These are phyloP conservation scores for Geotrichum reessii DNA, from an alignment of 1,139 yeast species.

Conservation along the genomic window DNA sequence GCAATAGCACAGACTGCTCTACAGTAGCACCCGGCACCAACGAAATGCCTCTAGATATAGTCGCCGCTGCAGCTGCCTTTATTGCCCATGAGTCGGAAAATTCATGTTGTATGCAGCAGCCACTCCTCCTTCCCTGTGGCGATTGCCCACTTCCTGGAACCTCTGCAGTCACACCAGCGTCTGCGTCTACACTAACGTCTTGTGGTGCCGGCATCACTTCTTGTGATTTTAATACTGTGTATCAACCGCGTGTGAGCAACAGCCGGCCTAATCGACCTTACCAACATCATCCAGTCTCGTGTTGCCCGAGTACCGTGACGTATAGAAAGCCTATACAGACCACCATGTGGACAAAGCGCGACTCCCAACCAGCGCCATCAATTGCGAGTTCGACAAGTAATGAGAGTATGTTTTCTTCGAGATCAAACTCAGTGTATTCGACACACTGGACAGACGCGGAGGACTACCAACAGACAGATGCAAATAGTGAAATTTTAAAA, in stretches of 20 bases:
- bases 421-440: not conserved
- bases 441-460: not conserved
- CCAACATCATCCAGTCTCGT: not conserved
- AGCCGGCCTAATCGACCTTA: not conserved
- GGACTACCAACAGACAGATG: not conserved
- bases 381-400: not conserved
- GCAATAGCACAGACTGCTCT: not conserved
- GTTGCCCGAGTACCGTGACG: not conserved
- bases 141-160: not conserved
- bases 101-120: not conserved
- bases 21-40: not conserved
- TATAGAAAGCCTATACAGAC: not conserved
- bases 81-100: not conserved
- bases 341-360: not conserved
- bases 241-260: not conserved
- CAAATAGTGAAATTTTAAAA: not conserved
- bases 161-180: not conserved
- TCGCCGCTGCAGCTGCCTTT: conserved; percentile 5
- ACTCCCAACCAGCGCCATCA: not conserved
- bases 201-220: not conserved
- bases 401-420: not conserved
- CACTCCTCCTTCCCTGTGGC: not conserved
- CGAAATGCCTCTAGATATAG: conserved; percentile 1
- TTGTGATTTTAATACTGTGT: not conserved
- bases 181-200: not conserved